phyloP scores from a whole-genome alignment of 345 rosid genomes.

The Arabis alpina region DNA sequence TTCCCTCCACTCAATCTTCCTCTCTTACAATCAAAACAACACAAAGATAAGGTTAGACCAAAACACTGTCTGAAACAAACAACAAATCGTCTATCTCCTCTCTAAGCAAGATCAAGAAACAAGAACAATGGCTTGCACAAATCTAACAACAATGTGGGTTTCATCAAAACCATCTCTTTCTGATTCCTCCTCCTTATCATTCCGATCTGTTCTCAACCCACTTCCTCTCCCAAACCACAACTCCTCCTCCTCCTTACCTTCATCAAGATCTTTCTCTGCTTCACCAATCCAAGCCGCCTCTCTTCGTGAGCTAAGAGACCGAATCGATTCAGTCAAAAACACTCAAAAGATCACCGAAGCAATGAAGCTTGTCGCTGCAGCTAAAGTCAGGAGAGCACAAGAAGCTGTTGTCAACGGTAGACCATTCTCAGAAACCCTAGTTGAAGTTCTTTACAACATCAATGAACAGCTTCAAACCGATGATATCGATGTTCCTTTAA shows the following conservation, averaged over 20 bases:
- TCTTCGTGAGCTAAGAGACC: conserved; percentile 79
- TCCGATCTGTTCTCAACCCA: conserved; percentile 65
- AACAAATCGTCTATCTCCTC: conserved; percentile 22
- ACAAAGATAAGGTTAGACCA: conserved; percentile 43
- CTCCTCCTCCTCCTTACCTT: conserved; percentile 26
- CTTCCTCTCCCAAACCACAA: conserved; percentile 57
- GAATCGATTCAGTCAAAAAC: conserved; percentile 83
- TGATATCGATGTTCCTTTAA: conserved; percentile 81
- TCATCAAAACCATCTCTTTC: conserved; percentile 77
- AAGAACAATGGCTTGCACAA: conserved; percentile 69
- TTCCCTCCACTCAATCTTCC: conserved; percentile 44
- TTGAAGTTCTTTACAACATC: conserved; percentile 92
- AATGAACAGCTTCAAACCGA: conserved; percentile 91
- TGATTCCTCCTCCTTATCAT: conserved; percentile 77
- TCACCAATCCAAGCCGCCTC: conserved; percentile 70
- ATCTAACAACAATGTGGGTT: conserved; percentile 80
- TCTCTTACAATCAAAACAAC: conserved; percentile 37
- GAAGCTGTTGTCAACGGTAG: conserved; percentile 92
- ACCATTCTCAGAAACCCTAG: conserved; percentile 91
- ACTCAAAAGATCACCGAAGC: conserved; percentile 99
- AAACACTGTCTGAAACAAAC: conserved; percentile 35
- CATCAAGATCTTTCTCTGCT: conserved; percentile 57
- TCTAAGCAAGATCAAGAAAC: conserved; percentile 8
- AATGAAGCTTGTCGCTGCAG: conserved; percentile 97
- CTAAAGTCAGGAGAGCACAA: conserved; percentile 96